Base-by-base conservation (phyloP, 352 stramenopile species). In the Phytophthora kernoviae region DNA sequence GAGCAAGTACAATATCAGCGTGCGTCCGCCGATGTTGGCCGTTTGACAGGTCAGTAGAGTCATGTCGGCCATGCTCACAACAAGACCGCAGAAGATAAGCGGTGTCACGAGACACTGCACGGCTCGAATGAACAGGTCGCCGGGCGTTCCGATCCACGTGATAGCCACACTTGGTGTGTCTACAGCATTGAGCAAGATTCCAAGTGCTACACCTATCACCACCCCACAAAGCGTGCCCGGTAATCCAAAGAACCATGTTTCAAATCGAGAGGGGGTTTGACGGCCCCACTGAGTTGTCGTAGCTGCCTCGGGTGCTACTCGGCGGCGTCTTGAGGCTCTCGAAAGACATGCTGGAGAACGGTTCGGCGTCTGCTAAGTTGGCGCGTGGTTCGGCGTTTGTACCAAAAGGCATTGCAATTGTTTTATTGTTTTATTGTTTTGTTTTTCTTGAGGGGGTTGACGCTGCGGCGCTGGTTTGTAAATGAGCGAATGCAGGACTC, bases 21-120 rank as follows among this genome's bases (percentile, higher is more conserved):
- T 58, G 22, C 46, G 49, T 33, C 15, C 20, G 14, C 65, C 60
- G 36, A 79, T 60, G 8, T 32, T 34, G 15, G 33, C 39, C 18
- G 64, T 52, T 39, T 72, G 71, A 43, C 55, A 55, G 3, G n/a
- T n/a, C n/a, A 64, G 52, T 6, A 51, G 36, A 1, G 68, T 24
- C 50, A 79, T 60, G 30, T 79, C 70, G 3, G 53, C 54, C 44
- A 79, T 62, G 37, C 54, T 58, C 14, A 69, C 62, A 1, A 71
- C 52, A 20, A 79, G 37, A n/a, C 51, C 64, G 48, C 69, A 73
- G 48, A 79, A 77, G 8, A 79, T 55, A n/a, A 77, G 18, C 1
- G 70, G 70, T 1, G 47, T 54, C 8, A 79, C 65, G 36, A 79
- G 26, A 20, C 71, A 80, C 41, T 65, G 65, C 32, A 80, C 27